These are phyloP conservation scores for Hypoxylon sp. DNA, from an alignment of 2,329 filamentous ascomycete species.

Conservation along the genomic window DNA sequence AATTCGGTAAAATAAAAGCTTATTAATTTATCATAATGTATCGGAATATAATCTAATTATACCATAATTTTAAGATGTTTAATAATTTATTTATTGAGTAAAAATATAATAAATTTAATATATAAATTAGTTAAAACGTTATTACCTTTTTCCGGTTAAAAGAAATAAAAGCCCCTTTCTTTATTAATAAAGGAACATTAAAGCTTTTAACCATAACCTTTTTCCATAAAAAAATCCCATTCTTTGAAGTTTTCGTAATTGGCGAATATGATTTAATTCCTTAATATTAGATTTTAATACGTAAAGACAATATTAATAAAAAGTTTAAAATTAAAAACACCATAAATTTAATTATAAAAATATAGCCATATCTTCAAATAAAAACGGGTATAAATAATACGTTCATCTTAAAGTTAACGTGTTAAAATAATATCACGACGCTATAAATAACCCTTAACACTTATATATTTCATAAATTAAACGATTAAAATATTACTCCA, in stretches of 20 bases:
- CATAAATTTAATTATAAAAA: neutral
- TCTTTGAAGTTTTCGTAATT: neutral
- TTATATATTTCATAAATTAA: neutral
- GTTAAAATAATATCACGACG: neutral
- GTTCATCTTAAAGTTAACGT: neutral
- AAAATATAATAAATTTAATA: neutral
- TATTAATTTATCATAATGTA: neutral
- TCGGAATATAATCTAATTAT: neutral
- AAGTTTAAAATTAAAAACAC: neutral
- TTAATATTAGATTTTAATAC: neutral
- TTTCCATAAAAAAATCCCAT: neutral
- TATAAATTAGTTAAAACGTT: neutral
- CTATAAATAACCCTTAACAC: neutral
- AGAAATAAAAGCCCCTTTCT: neutral
- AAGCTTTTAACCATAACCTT: neutral
- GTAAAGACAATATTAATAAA: neutral
- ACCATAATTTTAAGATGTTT: neutral
- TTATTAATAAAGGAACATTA: neutral
- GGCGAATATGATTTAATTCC: neutral
- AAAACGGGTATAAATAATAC: neutral
- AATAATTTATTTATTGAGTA: neutral
- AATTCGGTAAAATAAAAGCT: neutral
- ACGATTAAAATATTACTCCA: slow-evolving; percentile 1
- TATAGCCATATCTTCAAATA: neutral
- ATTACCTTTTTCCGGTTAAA: neutral